Evolutionary conservation across 495 filamentous ascomycete genomes (phyloP).

Genomic region (Talaromyces adpressus): DNA sequence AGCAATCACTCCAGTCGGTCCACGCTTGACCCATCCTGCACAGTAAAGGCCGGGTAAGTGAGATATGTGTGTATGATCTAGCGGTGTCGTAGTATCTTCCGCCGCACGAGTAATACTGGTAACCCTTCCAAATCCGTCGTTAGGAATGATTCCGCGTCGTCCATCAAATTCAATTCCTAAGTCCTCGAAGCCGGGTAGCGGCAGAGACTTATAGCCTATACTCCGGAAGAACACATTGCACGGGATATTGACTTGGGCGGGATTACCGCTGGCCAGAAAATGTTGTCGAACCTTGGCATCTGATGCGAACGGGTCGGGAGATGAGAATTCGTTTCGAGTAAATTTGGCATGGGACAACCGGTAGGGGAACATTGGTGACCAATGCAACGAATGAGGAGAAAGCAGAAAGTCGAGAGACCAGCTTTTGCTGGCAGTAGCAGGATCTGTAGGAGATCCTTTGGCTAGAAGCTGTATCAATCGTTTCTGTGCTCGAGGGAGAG

Average conservation of each 20-base stretch:
- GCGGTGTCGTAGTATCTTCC: conserved; percentile 17
- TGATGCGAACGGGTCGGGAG: conserved; percentile 37
- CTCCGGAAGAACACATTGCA: conserved; percentile 76
- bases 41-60: conserved; percentile 80
- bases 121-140: conserved; percentile 76
- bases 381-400: conserved; percentile 62
- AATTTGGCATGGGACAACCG: conserved; percentile 58
- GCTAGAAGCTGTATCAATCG: conserved; percentile 72
- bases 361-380: conserved; percentile 32
- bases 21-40: conserved; percentile 93
- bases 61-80: conserved; percentile 30
- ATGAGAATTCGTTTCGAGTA: conserved; percentile 49
- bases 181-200: conserved; percentile 68
- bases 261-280: conserved; percentile 24
- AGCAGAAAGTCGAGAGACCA: conserved; percentile 84
- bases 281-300: conserved; percentile 35
- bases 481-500: conserved; percentile 64
- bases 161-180: conserved; percentile 74
- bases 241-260: conserved; percentile 45
- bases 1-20: conserved; percentile 92
- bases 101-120: conserved; percentile 26
- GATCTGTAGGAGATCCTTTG: conserved; percentile 56
- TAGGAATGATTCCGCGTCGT: conserved; percentile 67
- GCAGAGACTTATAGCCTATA: conserved; percentile 81
- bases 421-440: conserved; percentile 45